Evolutionary conservation across 2,329 filamentous ascomycete species (phyloP).

Genomic region (Hansfordia pulvinata): DNA sequence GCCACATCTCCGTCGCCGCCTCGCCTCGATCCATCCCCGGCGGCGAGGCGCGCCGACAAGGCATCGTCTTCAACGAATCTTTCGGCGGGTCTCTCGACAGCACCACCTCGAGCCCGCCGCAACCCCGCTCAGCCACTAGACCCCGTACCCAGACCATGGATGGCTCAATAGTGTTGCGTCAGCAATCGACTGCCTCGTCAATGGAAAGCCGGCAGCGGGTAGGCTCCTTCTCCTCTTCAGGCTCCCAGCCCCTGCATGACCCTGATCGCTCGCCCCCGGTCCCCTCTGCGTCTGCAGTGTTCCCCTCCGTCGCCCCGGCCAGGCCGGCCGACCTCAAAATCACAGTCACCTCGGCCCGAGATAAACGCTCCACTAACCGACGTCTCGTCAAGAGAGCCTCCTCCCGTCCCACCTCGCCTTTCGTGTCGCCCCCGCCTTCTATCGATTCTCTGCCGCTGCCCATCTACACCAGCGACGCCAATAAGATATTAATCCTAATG

Average conservation of each 20-base stretch:
- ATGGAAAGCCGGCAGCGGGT: constrained; percentile 47
- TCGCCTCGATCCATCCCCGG: constrained; percentile 33
- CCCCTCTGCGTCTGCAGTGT: constrained; percentile 27
- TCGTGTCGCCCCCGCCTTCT: constrained; percentile 37
- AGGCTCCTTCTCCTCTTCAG: constrained; percentile 55
- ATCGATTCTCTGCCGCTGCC: constrained; percentile 47
- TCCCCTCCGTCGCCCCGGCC: constrained; percentile 22
- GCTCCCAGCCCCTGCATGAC: constrained; percentile 37
- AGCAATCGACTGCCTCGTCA: constrained; percentile 21
- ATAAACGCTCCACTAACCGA: constrained; percentile 33
- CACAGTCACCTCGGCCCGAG: constrained; percentile 19
- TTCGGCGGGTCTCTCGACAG: constrained; percentile 36
- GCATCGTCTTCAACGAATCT: constrained; percentile 46
- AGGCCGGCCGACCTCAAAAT: constrained; percentile 22
- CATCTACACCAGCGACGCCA: constrained; percentile 52
- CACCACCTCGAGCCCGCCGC: constrained; percentile 25
- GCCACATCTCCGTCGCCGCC: too few species aligned
- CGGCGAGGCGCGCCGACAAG: constrained; percentile 35
- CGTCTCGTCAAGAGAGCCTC: constrained; percentile 41
- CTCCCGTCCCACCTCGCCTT: constrained; percentile 44
- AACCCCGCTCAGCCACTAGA: constrained; percentile 24
- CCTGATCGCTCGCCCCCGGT: constrained; percentile 23
- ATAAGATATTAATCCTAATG: constrained; percentile 63
- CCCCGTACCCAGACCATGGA: constrained; percentile 47
- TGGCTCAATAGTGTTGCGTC: constrained; percentile 30